Evolutionary conservation across 1,284 basidiomycete genomes (phyloP), one percentile per base, ranked within the genome.

Genomic region (Austroboletus niveus): DNA sequence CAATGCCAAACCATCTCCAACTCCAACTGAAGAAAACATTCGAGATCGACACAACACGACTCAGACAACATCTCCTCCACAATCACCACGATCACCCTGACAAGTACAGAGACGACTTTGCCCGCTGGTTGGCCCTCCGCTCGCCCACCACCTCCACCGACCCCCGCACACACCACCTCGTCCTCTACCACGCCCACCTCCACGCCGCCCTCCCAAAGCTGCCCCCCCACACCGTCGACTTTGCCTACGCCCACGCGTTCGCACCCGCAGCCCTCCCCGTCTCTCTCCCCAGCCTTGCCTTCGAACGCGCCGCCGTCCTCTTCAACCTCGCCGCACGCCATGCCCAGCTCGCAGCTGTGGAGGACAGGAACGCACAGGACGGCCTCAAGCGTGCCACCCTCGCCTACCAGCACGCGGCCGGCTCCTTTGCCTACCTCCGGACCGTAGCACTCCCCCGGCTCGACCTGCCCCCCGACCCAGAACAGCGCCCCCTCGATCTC

Each of bases 261-360:
- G 71, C 61, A 3, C 30, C 52, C 41, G 69, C 82, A 0, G 70
- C 77, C 2, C 74, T 80, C 11, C 83, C 88, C 2, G 72, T 90
- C 45, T 77, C 83, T 0, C 71, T 92, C 15, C 76, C 75, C n/a
- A 92, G 86, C 57, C 72, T 97, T 17, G 73, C 80, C 8, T 96
- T 87, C 60, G 94, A 97, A 66, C 79, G 89, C 11, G 83, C 86
- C 3, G 75, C 81, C 7, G 76, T 90, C 0, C 70, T 97, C 2
- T 95, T 89, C 76, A 96, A 97, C 65, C 75, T 96, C 2, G 91
- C 88, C 0, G 83, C 91, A 2, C 70, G 93, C 14, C 91, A 88
- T 62, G 91, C 89, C 1, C 85, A 89, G 54, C 70, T 92, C 12
- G 90, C 84, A 0, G 70, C 75, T 2, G 63, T 74, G 0, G 83